A percentile compares a stretch with the other conserved stretches of the same genome.
Conservation (phyloP, 2,329 filamentous ascomycete genomes). For the Epicoccum sorghinum region DNA sequence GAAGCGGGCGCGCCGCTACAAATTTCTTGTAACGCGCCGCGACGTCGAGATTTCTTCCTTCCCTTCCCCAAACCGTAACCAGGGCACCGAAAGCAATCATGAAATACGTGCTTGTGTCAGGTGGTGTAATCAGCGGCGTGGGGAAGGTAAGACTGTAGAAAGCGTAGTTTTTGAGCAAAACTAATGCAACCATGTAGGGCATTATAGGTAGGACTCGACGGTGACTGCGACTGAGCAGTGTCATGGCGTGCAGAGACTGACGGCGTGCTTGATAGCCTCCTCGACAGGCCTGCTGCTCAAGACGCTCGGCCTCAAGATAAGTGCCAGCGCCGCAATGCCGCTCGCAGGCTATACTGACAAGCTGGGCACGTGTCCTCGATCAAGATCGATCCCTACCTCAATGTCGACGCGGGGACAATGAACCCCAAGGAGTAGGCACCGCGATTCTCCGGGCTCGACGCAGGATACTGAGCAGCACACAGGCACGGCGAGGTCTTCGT, state of each 20-base stretch:
- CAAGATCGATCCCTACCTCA: slow-evolving; percentile 77
- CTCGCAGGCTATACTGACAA: slow-evolving; percentile 39
- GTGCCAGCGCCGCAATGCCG: slow-evolving; percentile 40
- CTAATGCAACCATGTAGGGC: slow-evolving; percentile 54
- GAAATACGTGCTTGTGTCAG: slow-evolving; percentile 83
- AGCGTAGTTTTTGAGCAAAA: slow-evolving; percentile 14
- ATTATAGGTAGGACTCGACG: slow-evolving; percentile 63
- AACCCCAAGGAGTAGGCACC: slow-evolving; percentile 64
- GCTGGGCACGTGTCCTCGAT: slow-evolving; percentile 65
- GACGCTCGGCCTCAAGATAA: slow-evolving; percentile 78
- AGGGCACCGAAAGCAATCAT: slow-evolving; percentile 60
- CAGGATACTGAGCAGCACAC: slow-evolving; percentile 21
- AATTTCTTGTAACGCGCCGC: slow-evolving; percentile 41
- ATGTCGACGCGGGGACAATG: slow-evolving; percentile 77
- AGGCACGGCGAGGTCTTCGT: slow-evolving; percentile 92
- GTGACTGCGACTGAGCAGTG: background rate
- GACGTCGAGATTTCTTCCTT: slow-evolving; percentile 45
- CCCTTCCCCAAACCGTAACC: slow-evolving; percentile 50
- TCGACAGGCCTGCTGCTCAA: slow-evolving; percentile 78
- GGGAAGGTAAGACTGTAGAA: slow-evolving; percentile 53
- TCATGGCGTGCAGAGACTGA: slow-evolving; percentile 16
- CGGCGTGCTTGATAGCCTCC: slow-evolving; percentile 60
- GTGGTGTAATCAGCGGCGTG: slow-evolving; percentile 60
- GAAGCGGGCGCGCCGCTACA: slow-evolving; percentile 26
- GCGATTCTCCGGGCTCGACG: background rate